Evolutionary conservation across 2,329 filamentous ascomycete species (phyloP), one percentile per base, ranked within the genome.

Genomic region (Claviceps purpurea): DNA sequence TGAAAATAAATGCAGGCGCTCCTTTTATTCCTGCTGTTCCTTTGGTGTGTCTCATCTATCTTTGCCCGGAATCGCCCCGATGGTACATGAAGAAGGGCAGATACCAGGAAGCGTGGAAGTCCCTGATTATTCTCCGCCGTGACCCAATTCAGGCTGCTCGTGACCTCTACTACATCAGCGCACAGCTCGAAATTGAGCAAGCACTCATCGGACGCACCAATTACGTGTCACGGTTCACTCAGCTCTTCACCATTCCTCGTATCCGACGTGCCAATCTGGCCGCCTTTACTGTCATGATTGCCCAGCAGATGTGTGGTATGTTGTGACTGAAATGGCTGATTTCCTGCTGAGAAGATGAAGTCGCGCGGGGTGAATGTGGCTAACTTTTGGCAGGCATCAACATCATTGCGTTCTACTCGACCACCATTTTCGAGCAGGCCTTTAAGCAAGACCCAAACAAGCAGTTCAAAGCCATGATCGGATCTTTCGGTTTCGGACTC

Each of bases 251-350:
- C 26, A 74, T 87, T 50, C 81, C 84, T 0, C 76, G 84, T 53
- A 72, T 86, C 13, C 77, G 83, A 47, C 76, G 83, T 43, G 88
- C 88, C 13, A 89, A 81, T 16, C 73, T 85, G 47, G 88, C 87
- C 11, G 85, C 87, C 1, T 85, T 83, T 59, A 82, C 81, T 2
- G 86, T 93, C 61, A 94, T 94, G 87, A 79, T 85, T 64, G 81
- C 81, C 2, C 82, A 86, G 65, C 82, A 85, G 66, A 81, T 85
- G 75, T 84, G 81, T 59, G 76, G 64, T 24, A 68, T 24, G 49
- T 51, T 61, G 10, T 37, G 45, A 6, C n/a, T 26, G 16, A 11
- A 24, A 8, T 20, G 8, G 14, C 14, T 14, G 11, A 3, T 6
- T 41, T n/a, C 37, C n/a, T 20, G 18, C 18, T 20, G 42, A 18